Conservation (phyloP, 176 grass and related monocot genomes). For the Bonia amplexicaulis region DNA sequence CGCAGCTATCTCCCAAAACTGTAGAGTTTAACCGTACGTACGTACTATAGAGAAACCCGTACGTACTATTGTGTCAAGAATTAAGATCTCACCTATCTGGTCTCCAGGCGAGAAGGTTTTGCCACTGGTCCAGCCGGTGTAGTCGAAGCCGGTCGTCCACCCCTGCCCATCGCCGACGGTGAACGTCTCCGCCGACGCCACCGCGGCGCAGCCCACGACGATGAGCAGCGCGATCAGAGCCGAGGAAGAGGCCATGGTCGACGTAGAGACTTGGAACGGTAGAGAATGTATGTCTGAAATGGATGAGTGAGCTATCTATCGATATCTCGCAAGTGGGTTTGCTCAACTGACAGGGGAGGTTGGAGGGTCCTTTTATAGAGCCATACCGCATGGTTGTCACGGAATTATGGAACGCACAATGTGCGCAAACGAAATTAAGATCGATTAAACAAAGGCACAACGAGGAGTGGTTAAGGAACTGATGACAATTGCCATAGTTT, state of each 20-base stretch:
- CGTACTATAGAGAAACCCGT: not conserved
- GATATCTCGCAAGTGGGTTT: not conserved
- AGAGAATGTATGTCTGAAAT: not conserved
- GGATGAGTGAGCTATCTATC: not conserved
- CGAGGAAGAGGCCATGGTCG: conserved; percentile 41
- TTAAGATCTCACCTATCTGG: conserved; percentile 39
- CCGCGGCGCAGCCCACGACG: conserved; percentile 32
- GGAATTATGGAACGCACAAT: not conserved
- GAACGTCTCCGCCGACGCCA: conserved; percentile 28
- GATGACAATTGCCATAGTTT: conserved; percentile 10
- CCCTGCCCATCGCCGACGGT: conserved; percentile 52
- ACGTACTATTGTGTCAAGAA: not conserved
- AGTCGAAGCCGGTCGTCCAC: conserved; percentile 32
- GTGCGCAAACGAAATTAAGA: not conserved
- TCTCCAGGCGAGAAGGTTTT: conserved; percentile 46
- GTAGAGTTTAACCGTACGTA: not conserved
- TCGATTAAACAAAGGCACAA: not conserved
- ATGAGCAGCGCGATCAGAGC: conserved; percentile 45
- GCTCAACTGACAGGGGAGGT: conserved; percentile 1
- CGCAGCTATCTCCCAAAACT: too few species aligned
- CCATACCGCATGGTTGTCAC: not conserved
- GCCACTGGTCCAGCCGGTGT: conserved; percentile 34
- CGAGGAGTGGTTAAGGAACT: conserved; percentile 1
- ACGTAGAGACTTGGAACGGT: not conserved
- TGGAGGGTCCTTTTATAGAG: conserved; percentile 22